Conservation (phyloP, 371 early-diverging fungal genomes). For the Syncephalis plumigaleata region DNA sequence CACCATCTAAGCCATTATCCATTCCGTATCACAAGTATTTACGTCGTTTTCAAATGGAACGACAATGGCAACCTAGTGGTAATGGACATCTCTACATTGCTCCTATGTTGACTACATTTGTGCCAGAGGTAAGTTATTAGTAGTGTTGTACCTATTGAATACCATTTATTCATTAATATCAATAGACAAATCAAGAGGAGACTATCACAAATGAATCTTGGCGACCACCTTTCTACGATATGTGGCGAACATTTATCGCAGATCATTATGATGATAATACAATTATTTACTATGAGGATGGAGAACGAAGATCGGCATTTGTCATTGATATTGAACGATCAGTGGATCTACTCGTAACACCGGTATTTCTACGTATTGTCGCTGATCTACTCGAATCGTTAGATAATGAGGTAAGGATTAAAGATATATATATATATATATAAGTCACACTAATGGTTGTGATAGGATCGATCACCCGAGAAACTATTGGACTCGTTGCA, state of each 20-base stretch:
- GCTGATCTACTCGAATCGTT: conserved; percentile 51
- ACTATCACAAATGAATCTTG: no score
- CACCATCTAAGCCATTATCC: neutral
- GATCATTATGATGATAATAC: neutral
- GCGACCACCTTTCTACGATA: conserved; percentile 6
- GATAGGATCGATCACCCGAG: conserved; percentile 44
- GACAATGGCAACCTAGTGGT: no score
- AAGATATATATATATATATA: neutral
- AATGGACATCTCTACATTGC: no score
- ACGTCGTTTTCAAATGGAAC: neutral
- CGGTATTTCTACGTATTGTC: conserved; percentile 51
- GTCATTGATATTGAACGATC: no score
- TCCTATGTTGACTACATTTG: no score
- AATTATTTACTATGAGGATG: neutral
- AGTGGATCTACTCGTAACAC: conserved; percentile 32
- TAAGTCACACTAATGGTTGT: neutral
- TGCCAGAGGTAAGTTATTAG: no score
- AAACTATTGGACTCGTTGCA: conserved; percentile 51
- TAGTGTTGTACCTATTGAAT: no score
- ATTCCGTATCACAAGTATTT: neutral
- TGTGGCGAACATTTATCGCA: conserved; percentile 7
- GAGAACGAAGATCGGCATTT: conserved; percentile 15
- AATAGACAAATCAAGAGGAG: no score
- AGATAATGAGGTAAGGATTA: conserved; percentile 30
- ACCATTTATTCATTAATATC: no score